Conservation (phyloP, 2,329 filamentous ascomycete genomes). For the Cercospora sp. region DNA sequence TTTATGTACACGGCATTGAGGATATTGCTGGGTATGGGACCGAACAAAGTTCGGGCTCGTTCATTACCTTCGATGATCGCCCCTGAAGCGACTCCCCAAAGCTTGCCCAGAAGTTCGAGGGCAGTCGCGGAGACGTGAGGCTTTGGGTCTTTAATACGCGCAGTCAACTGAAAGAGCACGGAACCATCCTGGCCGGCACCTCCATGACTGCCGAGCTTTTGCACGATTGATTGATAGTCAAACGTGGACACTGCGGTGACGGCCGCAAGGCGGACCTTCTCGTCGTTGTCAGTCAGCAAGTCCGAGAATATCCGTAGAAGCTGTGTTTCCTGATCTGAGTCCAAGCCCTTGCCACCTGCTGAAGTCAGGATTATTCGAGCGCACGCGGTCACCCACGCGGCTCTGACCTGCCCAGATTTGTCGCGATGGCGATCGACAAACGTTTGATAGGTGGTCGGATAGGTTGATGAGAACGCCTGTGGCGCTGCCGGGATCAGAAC, state of each 20-base stretch:
- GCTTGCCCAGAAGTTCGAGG: slow-evolving; percentile 77
- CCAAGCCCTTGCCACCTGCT: slow-evolving; percentile 84
- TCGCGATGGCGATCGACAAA: slow-evolving; percentile 86
- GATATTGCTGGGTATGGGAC: slow-evolving; percentile 79
- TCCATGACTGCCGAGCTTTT: slow-evolving; percentile 75
- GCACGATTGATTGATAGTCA: slow-evolving; percentile 74
- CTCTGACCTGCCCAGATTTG: slow-evolving; percentile 77
- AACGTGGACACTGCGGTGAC: slow-evolving; percentile 81
- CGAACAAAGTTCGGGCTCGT: slow-evolving; percentile 69
- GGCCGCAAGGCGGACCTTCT: slow-evolving; percentile 86
- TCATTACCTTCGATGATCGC: slow-evolving; percentile 85
- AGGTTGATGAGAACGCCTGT: slow-evolving; percentile 83
- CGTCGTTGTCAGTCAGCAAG: slow-evolving; percentile 83
- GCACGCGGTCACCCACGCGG: slow-evolving; percentile 80
- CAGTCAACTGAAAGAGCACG: slow-evolving; percentile 76
- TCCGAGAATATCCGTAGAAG: slow-evolving; percentile 71
- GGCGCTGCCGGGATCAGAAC: slow-evolving; percentile 82
- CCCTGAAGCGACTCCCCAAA: slow-evolving; percentile 91
- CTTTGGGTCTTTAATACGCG: slow-evolving; percentile 85
- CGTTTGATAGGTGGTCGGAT: slow-evolving; percentile 74
- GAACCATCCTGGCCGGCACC: slow-evolving; percentile 74
- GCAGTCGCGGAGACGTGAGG: slow-evolving; percentile 79
- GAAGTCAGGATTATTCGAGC: slow-evolving; percentile 89
- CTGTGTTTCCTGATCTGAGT: slow-evolving; percentile 73
- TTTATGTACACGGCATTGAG: slow-evolving; percentile 89